Conservation (phyloP, 306 rosid genomes). For the Comarum palustre region DNA sequence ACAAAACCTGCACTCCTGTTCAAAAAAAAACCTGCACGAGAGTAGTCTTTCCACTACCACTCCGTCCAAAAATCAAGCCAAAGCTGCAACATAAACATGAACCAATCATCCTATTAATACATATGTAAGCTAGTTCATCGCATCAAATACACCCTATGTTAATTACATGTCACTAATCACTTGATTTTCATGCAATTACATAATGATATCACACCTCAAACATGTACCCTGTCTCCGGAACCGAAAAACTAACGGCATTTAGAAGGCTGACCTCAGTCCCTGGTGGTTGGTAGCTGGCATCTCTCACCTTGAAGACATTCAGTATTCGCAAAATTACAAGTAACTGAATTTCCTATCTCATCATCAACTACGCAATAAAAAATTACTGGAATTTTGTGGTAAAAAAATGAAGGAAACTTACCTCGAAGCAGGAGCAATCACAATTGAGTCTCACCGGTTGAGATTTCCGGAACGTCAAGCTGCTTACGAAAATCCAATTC, state of each 20-base stretch:
- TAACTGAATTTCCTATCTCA: neutral
- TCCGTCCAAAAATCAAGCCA: slow-evolving; percentile 79
- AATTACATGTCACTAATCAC: neutral
- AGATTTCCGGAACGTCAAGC: slow-evolving; percentile 28
- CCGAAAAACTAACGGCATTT: slow-evolving; percentile 64
- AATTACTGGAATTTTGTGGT: neutral
- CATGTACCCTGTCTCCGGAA: slow-evolving; percentile 68
- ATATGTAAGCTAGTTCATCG: neutral
- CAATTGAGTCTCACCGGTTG: slow-evolving; percentile 31
- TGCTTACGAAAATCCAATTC: neutral
- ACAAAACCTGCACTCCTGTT: too few species aligned
- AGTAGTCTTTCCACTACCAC: slow-evolving; percentile 95
- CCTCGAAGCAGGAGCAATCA: slow-evolving; percentile 52
- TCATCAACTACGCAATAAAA: neutral
- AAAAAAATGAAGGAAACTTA: slow-evolving; percentile 19
- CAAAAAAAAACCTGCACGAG: slow-evolving; percentile 62
- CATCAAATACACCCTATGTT: neutral
- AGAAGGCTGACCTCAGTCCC: slow-evolving; percentile 77
- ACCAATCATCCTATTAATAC: slow-evolving; percentile 20
- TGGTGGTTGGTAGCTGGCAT: slow-evolving; percentile 76
- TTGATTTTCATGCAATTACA: neutral
- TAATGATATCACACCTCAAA: slow-evolving; percentile 13
- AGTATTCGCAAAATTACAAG: neutral
- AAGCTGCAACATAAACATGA: slow-evolving; percentile 52
- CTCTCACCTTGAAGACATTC: slow-evolving; percentile 49